phyloP scores from a whole-genome alignment of 805 yeast genomes.

The Suhomyces tanzawaensis region DNA sequence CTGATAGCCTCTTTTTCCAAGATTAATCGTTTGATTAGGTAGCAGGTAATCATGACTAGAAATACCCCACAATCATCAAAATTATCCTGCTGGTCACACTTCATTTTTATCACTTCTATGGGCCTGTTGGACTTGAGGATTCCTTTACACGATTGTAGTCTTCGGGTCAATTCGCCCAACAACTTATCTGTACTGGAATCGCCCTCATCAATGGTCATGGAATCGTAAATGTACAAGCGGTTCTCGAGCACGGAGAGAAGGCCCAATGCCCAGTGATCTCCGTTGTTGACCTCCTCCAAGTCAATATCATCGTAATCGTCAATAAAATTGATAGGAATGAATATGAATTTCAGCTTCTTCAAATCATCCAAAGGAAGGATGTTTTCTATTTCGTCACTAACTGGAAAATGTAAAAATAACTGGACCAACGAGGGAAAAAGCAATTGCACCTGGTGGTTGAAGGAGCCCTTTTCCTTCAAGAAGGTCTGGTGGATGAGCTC shows the following conservation, averaged over 20 bases:
- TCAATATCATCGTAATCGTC: slow-evolving; percentile 38
- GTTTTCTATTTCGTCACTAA: slow-evolving; percentile 36
- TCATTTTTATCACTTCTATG: slow-evolving; percentile 27
- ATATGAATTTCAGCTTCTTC: slow-evolving; percentile 44
- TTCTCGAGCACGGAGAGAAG: slow-evolving; percentile 49
- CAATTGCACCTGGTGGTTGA: slow-evolving; percentile 27
- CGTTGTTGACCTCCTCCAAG: slow-evolving; percentile 57
- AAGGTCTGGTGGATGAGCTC: slow-evolving; percentile 40
- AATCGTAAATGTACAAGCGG: slow-evolving; percentile 57
- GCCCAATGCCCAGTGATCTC: slow-evolving; percentile 75
- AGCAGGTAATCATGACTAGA: slow-evolving; percentile 37
- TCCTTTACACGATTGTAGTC: slow-evolving; percentile 22
- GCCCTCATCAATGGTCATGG: slow-evolving; percentile 34
- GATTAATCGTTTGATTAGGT: slow-evolving; percentile 8
- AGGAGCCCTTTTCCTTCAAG: slow-evolving; percentile 13
- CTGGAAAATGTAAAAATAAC: slow-evolving; percentile 50
- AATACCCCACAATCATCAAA: slow-evolving; percentile 66
- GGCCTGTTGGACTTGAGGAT: slow-evolving; percentile 22
- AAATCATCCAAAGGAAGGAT: slow-evolving; percentile 33
- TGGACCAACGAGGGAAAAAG: slow-evolving; percentile 63
- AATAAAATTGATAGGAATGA: slow-evolving; percentile 67
- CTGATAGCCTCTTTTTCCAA: slow-evolving; percentile 23
- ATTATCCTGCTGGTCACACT: slow-evolving; percentile 60
- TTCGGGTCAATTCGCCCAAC: slow-evolving; percentile 19
- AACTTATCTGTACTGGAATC: slow-evolving; percentile 22